Base-by-base conservation (phyloP, 2,329 filamentous ascomycete species). In the Exophiala viscosa region DNA sequence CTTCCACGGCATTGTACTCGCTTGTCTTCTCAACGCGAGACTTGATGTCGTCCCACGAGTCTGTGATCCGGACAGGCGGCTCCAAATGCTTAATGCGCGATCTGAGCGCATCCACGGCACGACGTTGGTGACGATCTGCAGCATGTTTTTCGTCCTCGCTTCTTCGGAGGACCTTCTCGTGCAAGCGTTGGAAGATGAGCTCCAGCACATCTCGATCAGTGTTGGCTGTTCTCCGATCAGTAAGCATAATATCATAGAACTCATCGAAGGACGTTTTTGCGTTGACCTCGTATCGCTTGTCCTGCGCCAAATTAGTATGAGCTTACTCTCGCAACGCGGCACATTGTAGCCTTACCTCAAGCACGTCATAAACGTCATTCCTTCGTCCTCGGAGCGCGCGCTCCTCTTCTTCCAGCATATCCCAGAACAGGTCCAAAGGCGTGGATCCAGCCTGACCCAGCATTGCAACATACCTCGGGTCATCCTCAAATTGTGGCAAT, bases 351-450 rank as follows among this genome's bases (percentile, higher is more conserved):
- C 85, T 76, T 71, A 93, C 89, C 77, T 95, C 88, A 62, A 96
- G 79, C 61, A 93, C 89, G 72, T 96, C 90, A 60, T 93, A 76
- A 35, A 95, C 87, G 66, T 90, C 84, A 66, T 93, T 95, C 56
- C 89, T 81, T 44, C 86, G 85, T 45, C 83, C 85, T 56, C 91
- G 86, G 43, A 96, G 76, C n/a, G 86, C 84, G 52, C 88, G 84
- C 66, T 99, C 92, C 69, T 97, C 90, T 68, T 96, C 90, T 68
- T 97, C 93, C 20, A 97, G 80, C 43, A 91, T 77, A 68, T 99
- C 93, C 90, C 92, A 96, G 74, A 99, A 97, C 5, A 99, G 77
- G 65, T 97, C 90, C 60, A 96, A 79, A 11, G 93, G 89, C 3
- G 83, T 87, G 3, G 91, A 96, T 50, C 92, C 91, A 53, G 81